Conservation (phyloP, 208 protist genomes). For the Leishmania aethiopica region DNA sequence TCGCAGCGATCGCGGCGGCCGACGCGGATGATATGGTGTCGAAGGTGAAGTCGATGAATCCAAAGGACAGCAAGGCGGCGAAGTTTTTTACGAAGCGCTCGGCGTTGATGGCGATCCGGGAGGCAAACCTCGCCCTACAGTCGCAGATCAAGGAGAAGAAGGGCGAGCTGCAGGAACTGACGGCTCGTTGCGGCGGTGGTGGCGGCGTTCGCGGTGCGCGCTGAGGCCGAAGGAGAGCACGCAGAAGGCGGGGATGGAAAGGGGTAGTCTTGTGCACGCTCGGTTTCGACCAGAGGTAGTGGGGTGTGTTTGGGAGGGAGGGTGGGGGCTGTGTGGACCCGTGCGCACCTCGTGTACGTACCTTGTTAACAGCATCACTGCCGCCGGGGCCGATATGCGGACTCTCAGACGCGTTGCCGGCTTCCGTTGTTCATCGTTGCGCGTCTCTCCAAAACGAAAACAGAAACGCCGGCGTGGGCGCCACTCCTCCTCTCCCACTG, state of each 20-base stretch:
- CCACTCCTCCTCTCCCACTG: background rate
- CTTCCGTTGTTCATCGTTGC: background rate
- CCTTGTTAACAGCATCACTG: background rate
- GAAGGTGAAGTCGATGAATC: slow-evolving; percentile 60
- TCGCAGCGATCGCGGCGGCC: slow-evolving; percentile 48
- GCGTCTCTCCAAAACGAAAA: background rate
- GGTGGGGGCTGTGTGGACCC: background rate
- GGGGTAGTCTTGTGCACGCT: background rate
- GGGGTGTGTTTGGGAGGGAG: background rate
- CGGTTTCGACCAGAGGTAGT: background rate
- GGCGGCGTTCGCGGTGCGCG: background rate
- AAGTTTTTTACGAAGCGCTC: slow-evolving; percentile 76
- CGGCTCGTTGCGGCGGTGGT: slow-evolving; percentile 9
- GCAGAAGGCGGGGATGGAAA: background rate
- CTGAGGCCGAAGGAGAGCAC: background rate
- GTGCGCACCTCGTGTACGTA: background rate
- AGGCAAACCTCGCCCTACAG: slow-evolving; percentile 64
- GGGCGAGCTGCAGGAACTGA: slow-evolving; percentile 69
- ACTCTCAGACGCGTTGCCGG: background rate
- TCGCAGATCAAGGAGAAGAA: slow-evolving; percentile 71
- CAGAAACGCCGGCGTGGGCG: background rate
- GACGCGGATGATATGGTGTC: slow-evolving; percentile 67
- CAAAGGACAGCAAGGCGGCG: slow-evolving; percentile 54
- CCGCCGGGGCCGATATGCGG: background rate
- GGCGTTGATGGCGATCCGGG: slow-evolving; percentile 59